Percentiles rank a stretch among this genome's conserved stretches.
These are phyloP conservation scores for Ambrosia artemisiifolia DNA, from an alignment of 129 eudicot genomes.

Conservation along the genomic window DNA sequence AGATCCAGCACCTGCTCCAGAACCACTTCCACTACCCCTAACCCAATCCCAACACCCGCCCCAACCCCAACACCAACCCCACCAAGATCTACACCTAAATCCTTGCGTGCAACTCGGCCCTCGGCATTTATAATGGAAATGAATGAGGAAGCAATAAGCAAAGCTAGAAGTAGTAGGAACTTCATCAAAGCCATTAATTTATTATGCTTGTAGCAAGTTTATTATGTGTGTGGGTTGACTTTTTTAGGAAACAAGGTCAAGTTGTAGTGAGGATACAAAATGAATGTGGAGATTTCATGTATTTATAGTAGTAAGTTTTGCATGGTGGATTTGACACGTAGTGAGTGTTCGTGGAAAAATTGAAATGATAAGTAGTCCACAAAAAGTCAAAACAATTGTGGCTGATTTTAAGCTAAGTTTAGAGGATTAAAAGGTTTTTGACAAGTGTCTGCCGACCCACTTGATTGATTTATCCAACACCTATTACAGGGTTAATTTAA, in stretches of 20 bases:
- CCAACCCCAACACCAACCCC: constrained; percentile 56
- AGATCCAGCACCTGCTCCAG: constrained; percentile 60
- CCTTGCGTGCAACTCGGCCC: constrained; percentile 54
- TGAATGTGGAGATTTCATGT: constrained; percentile 19
- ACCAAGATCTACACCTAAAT: constrained; percentile 52
- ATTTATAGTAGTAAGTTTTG: constrained; percentile 36
- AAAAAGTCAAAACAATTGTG: constrained; percentile 23
- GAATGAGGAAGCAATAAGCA: constrained; percentile 34
- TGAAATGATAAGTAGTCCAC: constrained; percentile 17
- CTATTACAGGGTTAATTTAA: not conserved
- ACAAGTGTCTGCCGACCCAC: constrained; percentile 30
- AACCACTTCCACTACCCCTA: constrained; percentile 58
- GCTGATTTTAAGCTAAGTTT: constrained; percentile 13
- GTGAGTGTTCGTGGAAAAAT: constrained; percentile 19
- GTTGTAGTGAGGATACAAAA: not conserved
- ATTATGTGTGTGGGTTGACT: constrained; percentile 4
- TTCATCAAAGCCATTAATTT: constrained; percentile 23
- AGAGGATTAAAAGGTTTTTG: constrained; percentile 7
- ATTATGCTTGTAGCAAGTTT: constrained; percentile 9
- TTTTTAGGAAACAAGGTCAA: constrained; percentile 2
- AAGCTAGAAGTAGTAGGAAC: constrained; percentile 19
- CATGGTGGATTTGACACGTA: constrained; percentile 29
- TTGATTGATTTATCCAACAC: constrained; percentile 26
- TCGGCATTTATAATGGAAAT: constrained; percentile 13
- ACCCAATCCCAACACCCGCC: constrained; percentile 54